Conservation (phyloP, 192 early-diverging fungal species). For the Phycomyces blakesleeanus region DNA sequence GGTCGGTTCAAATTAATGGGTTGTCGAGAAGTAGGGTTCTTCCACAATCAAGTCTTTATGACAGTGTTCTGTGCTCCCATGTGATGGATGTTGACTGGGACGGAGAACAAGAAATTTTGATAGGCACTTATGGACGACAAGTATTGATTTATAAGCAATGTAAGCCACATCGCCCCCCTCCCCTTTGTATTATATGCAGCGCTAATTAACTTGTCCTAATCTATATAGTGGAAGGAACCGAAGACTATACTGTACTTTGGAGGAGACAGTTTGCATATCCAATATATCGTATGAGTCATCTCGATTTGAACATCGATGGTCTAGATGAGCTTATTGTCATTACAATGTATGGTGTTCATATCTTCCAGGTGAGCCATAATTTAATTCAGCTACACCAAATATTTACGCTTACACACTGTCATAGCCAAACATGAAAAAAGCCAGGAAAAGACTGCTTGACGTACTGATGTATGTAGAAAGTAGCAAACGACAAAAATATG, state of each 20-base stretch:
- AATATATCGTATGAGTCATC: constrained; percentile 44
- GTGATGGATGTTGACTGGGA: constrained; percentile 61
- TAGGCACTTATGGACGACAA: constrained; percentile 58
- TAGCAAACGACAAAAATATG: constrained; percentile 32
- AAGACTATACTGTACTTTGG: constrained; percentile 44
- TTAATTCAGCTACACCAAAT: neutral
- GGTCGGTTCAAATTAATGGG: constrained; percentile 39
- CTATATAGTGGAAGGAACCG: constrained; percentile 15
- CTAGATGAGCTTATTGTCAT: constrained; percentile 50
- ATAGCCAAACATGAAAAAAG: constrained; percentile 40
- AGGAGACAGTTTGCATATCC: constrained; percentile 51
- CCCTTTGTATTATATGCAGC: neutral
- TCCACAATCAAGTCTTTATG: constrained; percentile 47
- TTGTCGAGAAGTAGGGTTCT: constrained; percentile 37
- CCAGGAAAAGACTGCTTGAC: constrained; percentile 37
- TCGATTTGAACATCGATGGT: constrained; percentile 54
- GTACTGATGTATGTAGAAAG: constrained; percentile 41
- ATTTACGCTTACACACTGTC: neutral
- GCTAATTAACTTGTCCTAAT: neutral
- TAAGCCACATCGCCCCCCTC: neutral
- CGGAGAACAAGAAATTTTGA: constrained; percentile 48
- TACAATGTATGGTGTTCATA: constrained; percentile 50
- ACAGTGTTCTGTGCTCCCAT: constrained; percentile 53
- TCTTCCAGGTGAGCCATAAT: constrained; percentile 35
- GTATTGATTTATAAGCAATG: constrained; percentile 53